phyloP scores from a whole-genome alignment of 1,284 basidiomycete species.

The Trametes pubescens region DNA sequence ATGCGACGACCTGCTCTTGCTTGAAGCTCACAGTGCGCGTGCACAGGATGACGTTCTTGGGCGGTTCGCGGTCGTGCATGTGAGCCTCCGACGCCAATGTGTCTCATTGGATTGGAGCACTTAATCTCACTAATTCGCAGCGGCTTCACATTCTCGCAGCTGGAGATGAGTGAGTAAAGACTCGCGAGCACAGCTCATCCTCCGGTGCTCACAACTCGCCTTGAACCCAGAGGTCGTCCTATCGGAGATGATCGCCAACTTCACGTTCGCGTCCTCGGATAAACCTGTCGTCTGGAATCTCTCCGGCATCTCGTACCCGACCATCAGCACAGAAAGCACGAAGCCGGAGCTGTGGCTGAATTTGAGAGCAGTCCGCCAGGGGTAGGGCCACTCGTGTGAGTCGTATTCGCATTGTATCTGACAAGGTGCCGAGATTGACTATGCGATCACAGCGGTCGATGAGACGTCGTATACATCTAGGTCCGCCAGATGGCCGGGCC shows the following conservation, averaged over 20 bases:
- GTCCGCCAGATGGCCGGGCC: too few species aligned
- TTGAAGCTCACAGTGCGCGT: background rate
- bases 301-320: constrained; percentile 32
- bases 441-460: too few species aligned
- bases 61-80: constrained; percentile 45
- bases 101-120: too few species aligned
- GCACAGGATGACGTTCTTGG: constrained; percentile 46
- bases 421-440: too few species aligned
- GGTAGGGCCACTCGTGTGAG: too few species aligned
- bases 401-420: too few species aligned
- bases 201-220: constrained; percentile 26
- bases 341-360: constrained; percentile 33
- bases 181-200: background rate
- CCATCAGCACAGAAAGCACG: constrained; percentile 26
- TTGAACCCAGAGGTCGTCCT: constrained; percentile 23
- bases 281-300: constrained; percentile 29
- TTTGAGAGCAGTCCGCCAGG: constrained; percentile 1
- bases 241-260: constrained; percentile 25
- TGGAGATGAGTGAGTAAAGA: constrained; percentile 45
- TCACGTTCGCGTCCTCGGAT: constrained; percentile 22
- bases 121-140: constrained; percentile 18
- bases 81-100: constrained; percentile 26
- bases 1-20: background rate
- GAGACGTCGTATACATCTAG: too few species aligned
- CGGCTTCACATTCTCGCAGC: constrained; percentile 43